A percentile compares a stretch with the other conserved stretches of the same genome.
These are phyloP conservation scores for Scortechinia acanthostroma DNA, from an alignment of 2,329 filamentous ascomycete genomes.

Conservation along the genomic window DNA sequence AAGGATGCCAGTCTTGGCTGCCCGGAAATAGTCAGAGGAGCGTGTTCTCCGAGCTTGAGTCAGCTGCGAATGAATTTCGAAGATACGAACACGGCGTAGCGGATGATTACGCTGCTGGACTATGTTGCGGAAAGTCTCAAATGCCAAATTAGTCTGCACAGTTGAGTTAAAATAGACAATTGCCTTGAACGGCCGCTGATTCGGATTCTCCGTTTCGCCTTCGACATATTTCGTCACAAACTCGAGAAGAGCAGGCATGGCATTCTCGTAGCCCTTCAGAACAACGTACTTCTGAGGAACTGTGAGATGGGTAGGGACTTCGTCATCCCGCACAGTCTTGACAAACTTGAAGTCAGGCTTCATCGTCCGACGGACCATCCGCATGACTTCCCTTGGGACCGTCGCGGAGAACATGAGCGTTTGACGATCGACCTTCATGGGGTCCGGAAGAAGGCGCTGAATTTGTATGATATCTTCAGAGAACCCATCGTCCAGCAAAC, in stretches of 20 bases:
- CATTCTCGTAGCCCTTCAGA: constrained; percentile 65
- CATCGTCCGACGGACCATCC: constrained; percentile 71
- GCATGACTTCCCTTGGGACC: constrained; percentile 75
- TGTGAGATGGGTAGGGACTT: constrained; percentile 75
- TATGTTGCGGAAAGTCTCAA: constrained; percentile 46
- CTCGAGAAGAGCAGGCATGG: constrained; percentile 72
- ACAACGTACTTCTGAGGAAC: constrained; percentile 74
- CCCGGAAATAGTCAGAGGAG: constrained; percentile 67
- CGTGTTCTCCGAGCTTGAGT: constrained; percentile 62
- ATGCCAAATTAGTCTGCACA: constrained; percentile 59
- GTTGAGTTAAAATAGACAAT: constrained; percentile 87
- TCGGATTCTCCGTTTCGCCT: constrained; percentile 24
- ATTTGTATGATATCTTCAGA: constrained; percentile 59
- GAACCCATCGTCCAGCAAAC: constrained; percentile 94
- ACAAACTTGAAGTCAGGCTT: constrained; percentile 79
- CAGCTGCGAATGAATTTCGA: constrained; percentile 74
- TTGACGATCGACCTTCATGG: constrained; percentile 63
- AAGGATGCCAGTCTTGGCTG: constrained; percentile 52
- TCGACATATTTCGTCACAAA: constrained; percentile 44
- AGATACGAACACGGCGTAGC: constrained; percentile 23
- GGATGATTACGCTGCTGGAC: constrained; percentile 22
- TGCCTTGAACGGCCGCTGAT: constrained; percentile 73
- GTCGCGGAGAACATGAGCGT: constrained; percentile 95
- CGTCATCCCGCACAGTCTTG: constrained; percentile 77
- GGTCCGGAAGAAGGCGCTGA: constrained; percentile 52